Base-by-base conservation (phyloP, 768 basidiomycete species). In the Lyophyllum semitale region DNA sequence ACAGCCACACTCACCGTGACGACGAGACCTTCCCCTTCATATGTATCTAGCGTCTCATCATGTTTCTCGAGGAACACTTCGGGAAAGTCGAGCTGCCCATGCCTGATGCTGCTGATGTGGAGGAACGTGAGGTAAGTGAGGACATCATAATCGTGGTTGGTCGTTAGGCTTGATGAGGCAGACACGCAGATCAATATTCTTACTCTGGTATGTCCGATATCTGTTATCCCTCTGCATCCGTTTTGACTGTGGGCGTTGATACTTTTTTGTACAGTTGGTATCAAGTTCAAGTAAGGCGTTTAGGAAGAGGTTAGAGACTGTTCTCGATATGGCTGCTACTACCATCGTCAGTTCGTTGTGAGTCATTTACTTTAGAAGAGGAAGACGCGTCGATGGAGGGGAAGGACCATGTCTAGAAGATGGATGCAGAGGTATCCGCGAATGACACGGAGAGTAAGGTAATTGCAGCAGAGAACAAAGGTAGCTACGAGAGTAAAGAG, bases 11-110 rank as follows among this genome's bases (percentile, higher is more conserved):
- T 70, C 75, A 87, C 51, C 73, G 76, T 2, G 67, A 75, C 25
- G 71, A 67, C 8, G 73, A 75, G 18, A 54, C 68, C 2, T 70
- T 76, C 20, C 67, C 65, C 58, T 72, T 79, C 55, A 72, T 77
- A 42, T 77, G 84, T 50, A 87, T 91, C 46, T 83, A 83, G 58
- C 77, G 85, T 9, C 67, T 93, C 8, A 87, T 86, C 1, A 86
- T 81, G 87, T 98, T 98, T 78, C 82, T 98, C 25, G 89, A 94
- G 67, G 91, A 95, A 3, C 95, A 98, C 70, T 98, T 98, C 62
- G 93, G 94, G 25, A 87, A 93, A 33, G 91, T 98, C 20, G 89
- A 95, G 63, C 71, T 92, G 27, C 84, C 93, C 61, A 86, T 88
- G 78, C 88, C 89, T 0, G 89, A 91, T 46, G 76, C 75, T 32